Percentiles rank a stretch among this genome's conserved stretches.
These are phyloP conservation scores for Periconia sp. DNA, from an alignment of 2,329 filamentous ascomycete genomes.

Conservation along the genomic window DNA sequence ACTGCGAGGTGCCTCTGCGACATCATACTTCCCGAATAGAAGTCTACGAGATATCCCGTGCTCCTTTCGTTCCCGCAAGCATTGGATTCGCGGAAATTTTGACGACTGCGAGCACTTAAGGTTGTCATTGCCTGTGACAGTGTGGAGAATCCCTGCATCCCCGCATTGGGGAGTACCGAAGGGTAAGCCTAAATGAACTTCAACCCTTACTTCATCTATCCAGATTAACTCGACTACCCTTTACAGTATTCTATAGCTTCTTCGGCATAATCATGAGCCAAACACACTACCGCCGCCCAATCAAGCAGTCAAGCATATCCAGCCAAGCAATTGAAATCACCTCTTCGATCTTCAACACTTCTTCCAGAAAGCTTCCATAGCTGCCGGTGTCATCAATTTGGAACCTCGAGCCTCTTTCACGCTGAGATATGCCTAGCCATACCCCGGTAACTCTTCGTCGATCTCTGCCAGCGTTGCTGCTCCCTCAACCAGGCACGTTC, in stretches of 20 bases:
- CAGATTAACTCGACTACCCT: conserved; percentile 2
- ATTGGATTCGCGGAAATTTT: too few species aligned
- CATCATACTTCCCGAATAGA: too few species aligned
- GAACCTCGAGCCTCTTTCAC: too few species aligned
- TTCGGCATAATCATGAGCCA: background rate
- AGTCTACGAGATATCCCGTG: too few species aligned
- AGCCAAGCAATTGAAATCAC: background rate
- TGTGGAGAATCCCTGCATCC: conserved; percentile 24
- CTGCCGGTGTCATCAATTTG: background rate
- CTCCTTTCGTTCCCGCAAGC: too few species aligned
- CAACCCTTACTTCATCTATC: conserved; percentile 11
- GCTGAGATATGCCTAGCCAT: too few species aligned
- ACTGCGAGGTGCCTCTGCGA: too few species aligned
- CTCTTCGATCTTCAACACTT: background rate
- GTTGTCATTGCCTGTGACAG: background rate
- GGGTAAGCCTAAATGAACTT: conserved; percentile 19
- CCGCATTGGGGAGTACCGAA: conserved; percentile 12
- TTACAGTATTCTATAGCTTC: background rate
- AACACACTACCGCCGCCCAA: background rate
- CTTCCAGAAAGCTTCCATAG: conserved; percentile 8
- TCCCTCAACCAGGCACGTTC: too few species aligned
- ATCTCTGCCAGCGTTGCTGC: too few species aligned
- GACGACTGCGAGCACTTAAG: too few species aligned
- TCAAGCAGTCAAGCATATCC: conserved; percentile 1
- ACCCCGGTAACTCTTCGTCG: too few species aligned